Conservation (phyloP, 352 stramenopile species). For the Lagenidium sp. region DNA sequence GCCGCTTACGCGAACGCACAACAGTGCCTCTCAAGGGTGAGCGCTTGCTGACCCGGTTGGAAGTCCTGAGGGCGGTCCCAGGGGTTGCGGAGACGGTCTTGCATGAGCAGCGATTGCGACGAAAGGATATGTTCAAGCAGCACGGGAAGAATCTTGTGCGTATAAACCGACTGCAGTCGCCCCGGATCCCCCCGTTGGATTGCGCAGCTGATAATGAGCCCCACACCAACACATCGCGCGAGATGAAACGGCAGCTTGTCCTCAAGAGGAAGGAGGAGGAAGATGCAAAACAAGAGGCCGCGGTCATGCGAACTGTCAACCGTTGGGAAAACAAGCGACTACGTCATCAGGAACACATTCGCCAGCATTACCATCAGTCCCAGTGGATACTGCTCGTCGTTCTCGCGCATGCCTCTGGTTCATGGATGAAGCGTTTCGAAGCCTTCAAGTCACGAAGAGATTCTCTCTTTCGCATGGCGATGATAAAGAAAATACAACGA, state of each 20-base stretch:
- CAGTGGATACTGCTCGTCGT: constrained; percentile 47
- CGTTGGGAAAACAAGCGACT: constrained; percentile 42
- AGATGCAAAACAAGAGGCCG: constrained; percentile 29
- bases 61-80: constrained; percentile 45
- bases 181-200: constrained; percentile 21
- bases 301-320: constrained; percentile 23
- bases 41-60: constrained; percentile 39
- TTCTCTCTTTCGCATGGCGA: constrained; percentile 23
- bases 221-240: too few species aligned
- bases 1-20: constrained; percentile 31
- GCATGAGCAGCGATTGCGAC: constrained; percentile 1
- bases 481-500: constrained; percentile 42
- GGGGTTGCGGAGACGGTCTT: constrained; percentile 43
- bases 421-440: constrained; percentile 33
- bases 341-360: constrained; percentile 20
- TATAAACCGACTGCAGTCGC: constrained; percentile 34
- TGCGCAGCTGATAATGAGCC: constrained; percentile 42
- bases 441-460: constrained; percentile 30
- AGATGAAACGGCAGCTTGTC: too few species aligned
- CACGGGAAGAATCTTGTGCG: constrained; percentile 42
- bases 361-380: constrained; percentile 29
- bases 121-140: constrained; percentile 6
- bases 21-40: constrained; percentile 37
- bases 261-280: constrained; percentile 42
- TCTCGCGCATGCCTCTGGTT: constrained; percentile 21